Evolutionary conservation across 164 flowering plant species (phyloP).

Genomic region (Saururus chinensis): DNA sequence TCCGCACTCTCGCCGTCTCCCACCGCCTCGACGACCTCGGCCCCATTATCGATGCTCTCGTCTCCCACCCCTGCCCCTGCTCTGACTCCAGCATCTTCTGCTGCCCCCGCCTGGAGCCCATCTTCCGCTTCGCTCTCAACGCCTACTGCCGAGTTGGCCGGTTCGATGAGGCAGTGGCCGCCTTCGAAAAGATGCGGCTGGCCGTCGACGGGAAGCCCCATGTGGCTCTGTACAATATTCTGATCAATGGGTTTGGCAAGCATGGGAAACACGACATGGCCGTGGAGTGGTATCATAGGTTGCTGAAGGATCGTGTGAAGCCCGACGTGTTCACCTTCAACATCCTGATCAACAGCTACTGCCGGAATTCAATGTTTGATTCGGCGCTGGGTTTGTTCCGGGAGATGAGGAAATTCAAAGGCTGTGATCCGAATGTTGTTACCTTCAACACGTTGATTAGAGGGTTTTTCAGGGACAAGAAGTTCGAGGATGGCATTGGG

Average conservation of each 20-base stretch:
- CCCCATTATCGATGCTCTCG: conserved; percentile 36
- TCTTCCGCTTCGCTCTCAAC: conserved; percentile 43
- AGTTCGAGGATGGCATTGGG: conserved; percentile 55
- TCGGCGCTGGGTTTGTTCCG: conserved; percentile 60
- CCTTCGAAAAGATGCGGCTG: conserved; percentile 47
- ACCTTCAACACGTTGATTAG: conserved; percentile 76
- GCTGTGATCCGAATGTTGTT: conserved; percentile 77
- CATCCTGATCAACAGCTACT: conserved; percentile 61
- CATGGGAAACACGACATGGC: conserved; percentile 35
- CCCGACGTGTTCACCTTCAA: conserved; percentile 80
- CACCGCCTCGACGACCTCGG: conserved; percentile 44
- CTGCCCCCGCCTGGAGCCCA: conserved; percentile 53
- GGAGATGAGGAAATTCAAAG: conserved; percentile 53
- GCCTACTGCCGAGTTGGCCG: conserved; percentile 44
- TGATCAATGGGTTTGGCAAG: conserved; percentile 65
- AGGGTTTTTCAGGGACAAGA: conserved; percentile 54
- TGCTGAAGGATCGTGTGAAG: conserved; percentile 58
- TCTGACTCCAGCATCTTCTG: conserved; percentile 72
- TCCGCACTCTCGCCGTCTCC: conserved; percentile 48
- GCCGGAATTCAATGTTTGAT: conserved; percentile 39
- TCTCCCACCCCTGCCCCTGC: conserved; percentile 77
- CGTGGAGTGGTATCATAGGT: conserved; percentile 35
- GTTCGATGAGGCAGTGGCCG: conserved; percentile 44
- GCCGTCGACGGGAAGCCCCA: conserved; percentile 69
- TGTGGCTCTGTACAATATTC: conserved; percentile 45